These are phyloP conservation scores for Macroventuria anomochaeta DNA, from an alignment of 2,329 filamentous ascomycete genomes.

Conservation along the genomic window DNA sequence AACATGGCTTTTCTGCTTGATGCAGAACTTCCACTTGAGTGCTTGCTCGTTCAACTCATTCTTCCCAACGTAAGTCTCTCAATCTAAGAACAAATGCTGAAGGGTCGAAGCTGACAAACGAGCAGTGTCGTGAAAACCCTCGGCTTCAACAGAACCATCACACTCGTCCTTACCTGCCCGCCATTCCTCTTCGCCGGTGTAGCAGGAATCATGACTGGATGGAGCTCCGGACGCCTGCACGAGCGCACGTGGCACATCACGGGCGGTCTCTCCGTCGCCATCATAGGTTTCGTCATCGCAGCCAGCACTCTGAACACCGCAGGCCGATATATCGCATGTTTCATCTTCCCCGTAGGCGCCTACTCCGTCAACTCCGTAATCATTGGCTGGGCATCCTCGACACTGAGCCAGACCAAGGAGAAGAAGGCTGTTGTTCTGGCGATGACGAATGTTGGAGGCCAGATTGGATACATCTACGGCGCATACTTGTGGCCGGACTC, in stretches of 20 bases:
- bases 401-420: constrained; percentile 38
- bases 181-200: constrained; percentile 58
- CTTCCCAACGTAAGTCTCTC: constrained; percentile 37
- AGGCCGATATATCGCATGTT: constrained; percentile 38
- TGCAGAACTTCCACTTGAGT: constrained; percentile 40
- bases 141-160: constrained; percentile 46
- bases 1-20: constrained; percentile 42
- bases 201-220: constrained; percentile 56
- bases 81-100: too few species aligned
- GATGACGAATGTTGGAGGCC: constrained; percentile 38
- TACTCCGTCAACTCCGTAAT: constrained; percentile 43
- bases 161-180: constrained; percentile 52
- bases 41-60: constrained; percentile 43
- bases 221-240: constrained; percentile 58
- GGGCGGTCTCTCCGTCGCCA: constrained; percentile 48
- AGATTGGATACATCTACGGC: constrained; percentile 41
- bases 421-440: constrained; percentile 43
- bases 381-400: constrained; percentile 39
- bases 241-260: constrained; percentile 61
- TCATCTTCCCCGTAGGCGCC: constrained; percentile 41
- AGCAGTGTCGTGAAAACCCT: constrained; percentile 45
- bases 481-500: constrained; percentile 37
- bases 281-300: constrained; percentile 52
- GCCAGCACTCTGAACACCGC: constrained; percentile 38
- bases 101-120: neutral